A percentile compares a stretch with the other conserved stretches of the same genome.
These are phyloP conservation scores for Populus hybrid DNA, from an alignment of 441 rosid species.

Conservation along the genomic window DNA sequence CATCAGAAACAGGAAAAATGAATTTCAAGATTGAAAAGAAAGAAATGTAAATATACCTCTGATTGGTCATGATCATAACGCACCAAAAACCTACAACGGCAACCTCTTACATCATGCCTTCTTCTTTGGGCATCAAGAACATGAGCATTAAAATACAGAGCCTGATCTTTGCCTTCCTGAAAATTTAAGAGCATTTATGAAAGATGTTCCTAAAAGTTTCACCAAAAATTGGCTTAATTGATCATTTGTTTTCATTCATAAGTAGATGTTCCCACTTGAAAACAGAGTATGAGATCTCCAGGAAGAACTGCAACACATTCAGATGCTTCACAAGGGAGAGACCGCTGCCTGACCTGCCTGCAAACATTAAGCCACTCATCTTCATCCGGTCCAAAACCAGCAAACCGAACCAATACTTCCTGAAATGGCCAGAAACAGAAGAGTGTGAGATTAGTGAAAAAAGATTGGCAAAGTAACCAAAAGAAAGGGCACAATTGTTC, in stretches of 20 bases:
- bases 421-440: slow-evolving; percentile 30
- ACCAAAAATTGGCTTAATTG: not conserved
- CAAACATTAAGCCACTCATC: slow-evolving; percentile 95
- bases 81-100: slow-evolving; percentile 96
- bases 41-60: slow-evolving; percentile 55
- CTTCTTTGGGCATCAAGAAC: slow-evolving; percentile 98
- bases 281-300: slow-evolving; percentile 93
- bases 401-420: slow-evolving; percentile 93
- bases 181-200: slow-evolving; percentile 17
- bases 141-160: slow-evolving; percentile 92
- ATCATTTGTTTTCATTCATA: slow-evolving; percentile 9
- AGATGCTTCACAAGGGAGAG: slow-evolving; percentile 97
- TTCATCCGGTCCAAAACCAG: slow-evolving; percentile 95
- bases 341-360: slow-evolving; percentile 80
- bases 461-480: not conserved
- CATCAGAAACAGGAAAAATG: not conserved
- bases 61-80: slow-evolving; percentile 95
- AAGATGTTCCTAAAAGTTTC: not conserved
- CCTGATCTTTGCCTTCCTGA: slow-evolving; percentile 99
- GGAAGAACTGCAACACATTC: slow-evolving; percentile 98
- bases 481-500: not conserved
- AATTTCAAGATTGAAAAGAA: not conserved
- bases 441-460: not conserved
- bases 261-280: slow-evolving; percentile 59
- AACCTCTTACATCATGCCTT: slow-evolving; percentile 97